Evolutionary conservation across 208 protist species (phyloP).

Genomic region (Acanthamoeba polyphaga): DNA sequence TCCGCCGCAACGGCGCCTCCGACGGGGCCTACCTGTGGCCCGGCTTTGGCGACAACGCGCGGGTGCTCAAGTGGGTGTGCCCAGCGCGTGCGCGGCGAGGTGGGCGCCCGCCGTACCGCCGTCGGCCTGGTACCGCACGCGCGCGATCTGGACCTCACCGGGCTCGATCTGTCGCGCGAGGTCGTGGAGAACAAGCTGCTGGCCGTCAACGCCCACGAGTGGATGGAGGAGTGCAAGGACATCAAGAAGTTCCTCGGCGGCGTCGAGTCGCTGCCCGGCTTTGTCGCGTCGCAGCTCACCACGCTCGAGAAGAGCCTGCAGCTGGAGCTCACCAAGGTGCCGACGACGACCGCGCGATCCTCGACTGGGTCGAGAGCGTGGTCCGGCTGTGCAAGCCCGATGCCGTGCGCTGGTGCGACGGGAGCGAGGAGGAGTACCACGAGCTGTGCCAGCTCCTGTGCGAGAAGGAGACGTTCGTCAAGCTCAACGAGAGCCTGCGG

Average conservation of each 20-base stretch:
- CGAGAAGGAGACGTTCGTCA: slow-evolving; percentile 75
- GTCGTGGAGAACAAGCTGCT: slow-evolving; percentile 79
- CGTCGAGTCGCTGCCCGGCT: slow-evolving; percentile 80
- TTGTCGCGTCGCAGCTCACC: slow-evolving; percentile 78
- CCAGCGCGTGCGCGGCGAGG: slow-evolving; percentile 50
- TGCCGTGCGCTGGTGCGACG: slow-evolving; percentile 84
- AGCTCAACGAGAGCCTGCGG: slow-evolving; percentile 83
- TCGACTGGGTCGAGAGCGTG: background rate
- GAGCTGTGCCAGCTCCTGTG: slow-evolving; percentile 61
- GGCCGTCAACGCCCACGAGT: slow-evolving; percentile 81
- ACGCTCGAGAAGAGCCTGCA: slow-evolving; percentile 73
- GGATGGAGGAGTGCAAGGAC: slow-evolving; percentile 78
- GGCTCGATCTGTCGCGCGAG: slow-evolving; percentile 80
- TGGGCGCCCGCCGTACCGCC: slow-evolving; percentile 68
- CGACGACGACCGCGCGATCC: slow-evolving; percentile 15
- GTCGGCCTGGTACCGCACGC: slow-evolving; percentile 83
- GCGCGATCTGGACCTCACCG: slow-evolving; percentile 78
- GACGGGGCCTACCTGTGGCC: slow-evolving; percentile 90
- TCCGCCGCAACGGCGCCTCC: slow-evolving; percentile 79
- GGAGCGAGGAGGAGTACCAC: slow-evolving; percentile 76
- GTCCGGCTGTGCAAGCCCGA: slow-evolving; percentile 76
- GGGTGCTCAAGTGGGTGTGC: slow-evolving; percentile 89
- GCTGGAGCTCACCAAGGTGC: slow-evolving; percentile 28
- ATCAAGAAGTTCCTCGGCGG: slow-evolving; percentile 80
- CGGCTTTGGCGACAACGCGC: slow-evolving; percentile 91